A percentile compares a stretch with the other conserved stretches of the same genome.
Evolutionary conservation across 805 yeast genomes (phyloP).

Genomic region (Lipomyces starkeyi): DNA sequence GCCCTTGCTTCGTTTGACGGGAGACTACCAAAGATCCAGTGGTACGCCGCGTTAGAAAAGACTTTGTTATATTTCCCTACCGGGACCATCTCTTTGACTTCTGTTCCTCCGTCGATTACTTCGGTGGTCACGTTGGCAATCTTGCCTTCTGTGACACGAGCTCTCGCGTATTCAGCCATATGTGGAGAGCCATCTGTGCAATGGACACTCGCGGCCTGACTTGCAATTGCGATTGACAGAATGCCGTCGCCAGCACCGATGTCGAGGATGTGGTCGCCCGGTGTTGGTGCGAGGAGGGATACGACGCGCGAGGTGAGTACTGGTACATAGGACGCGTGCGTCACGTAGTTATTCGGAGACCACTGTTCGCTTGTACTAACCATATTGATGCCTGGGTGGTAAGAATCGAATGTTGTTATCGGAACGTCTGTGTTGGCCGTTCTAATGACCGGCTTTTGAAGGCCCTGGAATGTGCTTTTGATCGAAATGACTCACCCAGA

Average conservation of each 20-base stretch:
- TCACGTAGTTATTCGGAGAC: slow-evolving; percentile 31
- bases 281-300: slow-evolving; percentile 21
- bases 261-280: slow-evolving; percentile 33
- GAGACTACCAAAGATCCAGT: slow-evolving; percentile 39
- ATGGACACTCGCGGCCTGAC: slow-evolving; percentile 24
- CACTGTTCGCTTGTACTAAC: slow-evolving; percentile 23
- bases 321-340: slow-evolving; percentile 37
- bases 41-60: slow-evolving; percentile 42
- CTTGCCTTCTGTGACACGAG: slow-evolving; percentile 10
- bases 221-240: slow-evolving; percentile 27
- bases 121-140: slow-evolving; percentile 20
- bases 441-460: too few species aligned
- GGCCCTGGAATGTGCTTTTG: too few species aligned
- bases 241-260: slow-evolving; percentile 39
- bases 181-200: slow-evolving; percentile 33
- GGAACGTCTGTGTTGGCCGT: neutral
- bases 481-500: too few species aligned
- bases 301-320: slow-evolving; percentile 32
- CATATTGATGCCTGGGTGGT: neutral
- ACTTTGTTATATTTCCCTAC: slow-evolving; percentile 37
- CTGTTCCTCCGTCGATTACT: slow-evolving; percentile 29
- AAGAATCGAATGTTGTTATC: neutral
- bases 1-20: slow-evolving; percentile 20
- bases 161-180: slow-evolving; percentile 25
- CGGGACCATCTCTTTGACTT: slow-evolving; percentile 11